Evolutionary conservation across 768 basidiomycete species (phyloP), one percentile per base, ranked within the genome.

Genomic region (Antrodiella citrinella): DNA sequence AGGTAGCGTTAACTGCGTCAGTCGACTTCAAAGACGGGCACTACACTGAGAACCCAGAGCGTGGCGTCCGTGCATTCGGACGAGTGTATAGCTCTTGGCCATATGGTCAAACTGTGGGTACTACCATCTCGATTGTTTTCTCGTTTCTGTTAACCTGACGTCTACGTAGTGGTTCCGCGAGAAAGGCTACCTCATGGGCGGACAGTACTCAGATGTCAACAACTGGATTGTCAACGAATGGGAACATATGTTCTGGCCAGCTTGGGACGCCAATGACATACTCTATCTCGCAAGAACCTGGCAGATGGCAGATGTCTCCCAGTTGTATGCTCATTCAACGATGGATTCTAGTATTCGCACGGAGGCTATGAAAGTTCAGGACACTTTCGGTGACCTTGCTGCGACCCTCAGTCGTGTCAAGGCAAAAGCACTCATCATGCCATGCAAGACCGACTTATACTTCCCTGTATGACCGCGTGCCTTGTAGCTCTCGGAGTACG

Each of bases 401-500:
- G 69, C 65, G 26, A 66, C 67, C 38, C 57, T 81, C 49, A 54
- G 59, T 1, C 59, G 57, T 15, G 75, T 79, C 62, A 73, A 72
- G 52, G 76, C 77, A 3, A 74, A 69, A 50, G 78, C 77, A 2
- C 55, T 81, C 40, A 72, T 80, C 44, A 77, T 81, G 76, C 78
- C 80, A 3, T 73, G 72, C 54, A 78, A 76, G 65, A 79, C 76
- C 1, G 80, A 81, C 53, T 59, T 81, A 35, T 79, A 80, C 59
- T 81, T 81, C 60, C 67, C 80, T 18, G 76, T 77, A 49, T 19
- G 57, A 54, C 22, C 21, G 35, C 35, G 15, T 11, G 39, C 10
- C 9, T 40, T n/a, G n/a, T n/a, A n/a, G n/a, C n/a, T n/a, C n/a
- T n/a, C n/a, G n/a, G n/a, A n/a, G n/a, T n/a, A n/a, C n/a, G n/a